Evolutionary conservation across 805 yeast species (phyloP), one percentile per base, ranked within the genome.

Genomic region (Metschnikowia borealis): DNA sequence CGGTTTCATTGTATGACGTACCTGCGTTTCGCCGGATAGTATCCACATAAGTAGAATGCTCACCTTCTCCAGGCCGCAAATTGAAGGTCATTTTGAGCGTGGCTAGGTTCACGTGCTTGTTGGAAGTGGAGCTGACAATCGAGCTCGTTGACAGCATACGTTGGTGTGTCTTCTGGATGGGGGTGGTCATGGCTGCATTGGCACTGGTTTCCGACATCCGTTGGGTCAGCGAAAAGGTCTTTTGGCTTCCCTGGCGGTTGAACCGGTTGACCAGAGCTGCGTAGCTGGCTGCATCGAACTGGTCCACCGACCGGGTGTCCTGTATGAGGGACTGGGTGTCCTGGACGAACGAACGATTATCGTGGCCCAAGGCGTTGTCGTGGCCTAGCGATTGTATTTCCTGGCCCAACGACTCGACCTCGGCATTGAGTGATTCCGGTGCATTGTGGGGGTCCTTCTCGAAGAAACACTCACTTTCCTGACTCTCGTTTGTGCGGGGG

Each of bases 61-160:
- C 77, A 13, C 84, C 84, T 55, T 75, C 78, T 8, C 80, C 79
- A 33, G 81, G 75, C 31, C 65, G 66, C 34, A 73, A 59, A 39
- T 62, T 58, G 35, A 73, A 54, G 3, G 67, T 62, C 54, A 66
- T 68, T 49, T 72, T 73, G 36, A 73, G 58, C 2, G 71, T 54
- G 13, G 73, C 69, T 38, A 73, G 55, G 53, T 69, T 73, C 39
- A 71, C 72, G 54, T 69, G 71, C 33, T 65, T 56, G 50, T 56
- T 60, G 2, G 75, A 70, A 26, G 54, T 58, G 2, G 70, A 54
- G 42, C 74, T 67, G 54, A 59, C 54, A 13, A 71, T 57, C 1
- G 77, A 72, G 53, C 72, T 64, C n/a, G 69, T 59, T 11, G 76
- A 70, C 52, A 51, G 55, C 43, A 56, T 47, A 18, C 58, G 48